Conservation (phyloP, 2,329 filamentous ascomycete species). For the Botrytis porri region DNA sequence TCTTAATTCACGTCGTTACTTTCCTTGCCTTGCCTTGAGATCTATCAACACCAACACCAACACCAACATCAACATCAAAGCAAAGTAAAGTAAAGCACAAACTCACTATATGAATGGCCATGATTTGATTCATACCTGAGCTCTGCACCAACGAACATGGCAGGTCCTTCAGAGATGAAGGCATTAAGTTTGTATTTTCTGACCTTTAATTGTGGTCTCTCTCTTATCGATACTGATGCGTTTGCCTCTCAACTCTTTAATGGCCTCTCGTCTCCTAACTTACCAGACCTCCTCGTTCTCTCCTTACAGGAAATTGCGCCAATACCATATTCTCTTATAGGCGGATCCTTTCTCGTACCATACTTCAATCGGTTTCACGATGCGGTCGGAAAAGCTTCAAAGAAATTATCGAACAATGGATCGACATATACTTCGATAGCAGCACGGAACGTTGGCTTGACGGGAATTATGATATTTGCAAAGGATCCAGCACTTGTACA, state of each 20-base stretch:
- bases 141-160: background rate
- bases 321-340: conserved; percentile 79
- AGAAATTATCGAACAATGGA: conserved; percentile 35
- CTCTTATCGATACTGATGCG: conserved; percentile 62
- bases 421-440: conserved; percentile 64
- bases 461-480: conserved; percentile 81
- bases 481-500: conserved; percentile 59
- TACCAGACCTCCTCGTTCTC: conserved; percentile 65
- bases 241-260: conserved; percentile 71
- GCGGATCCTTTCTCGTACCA: conserved; percentile 71
- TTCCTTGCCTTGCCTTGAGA: background rate
- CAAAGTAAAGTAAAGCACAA: background rate
- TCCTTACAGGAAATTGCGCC: conserved; percentile 87
- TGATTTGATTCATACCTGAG: background rate
- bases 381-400: conserved; percentile 67
- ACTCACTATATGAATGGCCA: background rate
- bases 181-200: conserved; percentile 70
- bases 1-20: background rate
- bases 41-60: background rate
- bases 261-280: conserved; percentile 50
- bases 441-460: conserved; percentile 80
- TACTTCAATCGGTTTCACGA: conserved; percentile 72
- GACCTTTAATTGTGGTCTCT: conserved; percentile 86
- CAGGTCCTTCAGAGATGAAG: conserved; percentile 9
- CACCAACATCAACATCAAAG: background rate